Conservation (phyloP, 2,329 filamentous ascomycete species). For the Domatiomyces globalis region DNA sequence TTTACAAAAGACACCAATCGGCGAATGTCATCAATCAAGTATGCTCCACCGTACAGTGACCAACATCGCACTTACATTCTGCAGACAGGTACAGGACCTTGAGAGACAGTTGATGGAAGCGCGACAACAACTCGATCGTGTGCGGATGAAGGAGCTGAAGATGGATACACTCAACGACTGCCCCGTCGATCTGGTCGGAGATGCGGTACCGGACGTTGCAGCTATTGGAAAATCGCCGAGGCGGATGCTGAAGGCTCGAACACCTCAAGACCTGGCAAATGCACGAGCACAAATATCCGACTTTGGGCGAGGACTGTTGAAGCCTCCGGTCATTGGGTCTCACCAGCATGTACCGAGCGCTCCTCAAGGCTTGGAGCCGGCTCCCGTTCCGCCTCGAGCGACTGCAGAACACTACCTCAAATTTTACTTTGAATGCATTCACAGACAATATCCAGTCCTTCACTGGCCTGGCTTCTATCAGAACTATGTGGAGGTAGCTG, state of each 20-base stretch:
- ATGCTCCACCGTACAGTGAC: constrained; percentile 21
- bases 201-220: constrained; percentile 44
- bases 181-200: constrained; percentile 26
- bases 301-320: constrained; percentile 66
- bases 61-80: neutral
- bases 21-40: constrained; percentile 97
- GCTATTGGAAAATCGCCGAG: constrained; percentile 52
- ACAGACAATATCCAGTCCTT: constrained; percentile 68
- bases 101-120: constrained; percentile 78
- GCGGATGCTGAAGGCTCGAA: constrained; percentile 45
- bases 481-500: constrained; percentile 65
- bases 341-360: constrained; percentile 11
- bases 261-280: constrained; percentile 54
- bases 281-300: constrained; percentile 59
- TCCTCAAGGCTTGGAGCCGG: constrained; percentile 27
- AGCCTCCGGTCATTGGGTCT: constrained; percentile 40
- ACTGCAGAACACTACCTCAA: constrained; percentile 58
- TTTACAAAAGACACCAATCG: constrained; percentile 99
- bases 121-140: constrained; percentile 62
- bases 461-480: constrained; percentile 75
- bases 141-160: constrained; percentile 50
- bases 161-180: constrained; percentile 33
- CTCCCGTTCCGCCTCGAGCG: constrained; percentile 55
- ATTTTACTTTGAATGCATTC: constrained; percentile 62
- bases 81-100: constrained; percentile 78